Evolutionary conservation across 2,329 filamentous ascomycete genomes (phyloP), one percentile per base, ranked within the genome.

Genomic region (Verticillium alfalfae): DNA sequence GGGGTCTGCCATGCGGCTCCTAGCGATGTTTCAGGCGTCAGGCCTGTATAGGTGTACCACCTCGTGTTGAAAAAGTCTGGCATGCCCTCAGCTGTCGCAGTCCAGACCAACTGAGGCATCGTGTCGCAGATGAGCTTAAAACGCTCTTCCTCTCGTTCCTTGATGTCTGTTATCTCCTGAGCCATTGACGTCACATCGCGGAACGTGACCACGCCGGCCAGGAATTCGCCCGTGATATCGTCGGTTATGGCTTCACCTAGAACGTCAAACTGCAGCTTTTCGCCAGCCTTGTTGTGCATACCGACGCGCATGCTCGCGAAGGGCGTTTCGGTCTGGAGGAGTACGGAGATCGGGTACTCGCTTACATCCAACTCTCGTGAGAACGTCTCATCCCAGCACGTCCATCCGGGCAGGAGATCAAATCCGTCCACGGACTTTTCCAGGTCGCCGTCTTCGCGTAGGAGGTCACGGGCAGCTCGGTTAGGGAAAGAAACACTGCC

Each of bases 1-100:
- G 86, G 81, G 3, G 79, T 75, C 67, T 79, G 76, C 88, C 89
- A 92, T 2, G 82, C 83, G 36, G 78, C 69, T 0, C 89, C 89
- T 2, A 89, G 66, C 34, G 86, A 90, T 10, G 87, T 78, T 55
- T 89, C 84, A 10, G 81, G 78, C 0, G 80, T 81, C 31, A 92
- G 73, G 0, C 91, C 89, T 0, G 91, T 93, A 67, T 91, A 93
- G n/a, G 85, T 83, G 68, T 91, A 91, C 89, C 90, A 94, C n/a
- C 88, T 79, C 56, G 85, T 84, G 62, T 89, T 91, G 72, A 88
- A 93, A 74, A 91, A 93, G 67, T 93, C 90, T 66, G 86, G 81
- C 34, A 77, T 67, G 0, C 91, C 90, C 16, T 89, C 83, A 0
- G 88, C 81, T 0, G 76, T 86, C 0, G 90, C 85, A 0, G 89